Evolutionary conservation across 805 yeast species (phyloP).

Genomic region (Hermanozyma aechmeae): DNA sequence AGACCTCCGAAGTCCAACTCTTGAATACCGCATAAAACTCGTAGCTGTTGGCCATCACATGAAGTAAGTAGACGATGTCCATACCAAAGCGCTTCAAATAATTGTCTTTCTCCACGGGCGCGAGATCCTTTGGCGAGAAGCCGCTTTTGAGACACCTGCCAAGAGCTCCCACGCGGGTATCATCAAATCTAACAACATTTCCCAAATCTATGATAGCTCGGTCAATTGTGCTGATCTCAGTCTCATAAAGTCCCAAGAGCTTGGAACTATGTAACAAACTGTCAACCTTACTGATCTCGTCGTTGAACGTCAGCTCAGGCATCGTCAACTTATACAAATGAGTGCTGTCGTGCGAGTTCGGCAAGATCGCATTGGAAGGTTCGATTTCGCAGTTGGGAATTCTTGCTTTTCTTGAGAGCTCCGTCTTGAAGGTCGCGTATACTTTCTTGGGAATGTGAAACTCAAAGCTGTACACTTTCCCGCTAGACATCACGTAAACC

Average conservation of each 20-base stretch:
- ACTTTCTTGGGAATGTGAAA: constrained; percentile 70
- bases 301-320: constrained; percentile 54
- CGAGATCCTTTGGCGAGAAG: constrained; percentile 54
- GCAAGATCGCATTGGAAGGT: constrained; percentile 52
- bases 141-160: constrained; percentile 84
- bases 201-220: constrained; percentile 79
- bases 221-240: constrained; percentile 56
- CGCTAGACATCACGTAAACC: constrained; percentile 60
- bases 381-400: constrained; percentile 48
- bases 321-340: constrained; percentile 54
- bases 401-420: constrained; percentile 26
- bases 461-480: constrained; percentile 62
- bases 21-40: constrained; percentile 63
- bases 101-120: constrained; percentile 35
- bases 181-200: constrained; percentile 58
- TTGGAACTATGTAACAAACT: constrained; percentile 55
- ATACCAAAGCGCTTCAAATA: constrained; percentile 50
- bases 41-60: constrained; percentile 63
- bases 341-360: constrained; percentile 52
- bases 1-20: constrained; percentile 46
- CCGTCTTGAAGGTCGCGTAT: constrained; percentile 55
- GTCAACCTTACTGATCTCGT: constrained; percentile 47
- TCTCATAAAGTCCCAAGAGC: constrained; percentile 67
- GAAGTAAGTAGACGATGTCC: constrained; percentile 58
- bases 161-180: constrained; percentile 66